Evolutionary conservation across 2,329 filamentous ascomycete species (phyloP).

Genomic region (Pseudogymnoascus sp.): DNA sequence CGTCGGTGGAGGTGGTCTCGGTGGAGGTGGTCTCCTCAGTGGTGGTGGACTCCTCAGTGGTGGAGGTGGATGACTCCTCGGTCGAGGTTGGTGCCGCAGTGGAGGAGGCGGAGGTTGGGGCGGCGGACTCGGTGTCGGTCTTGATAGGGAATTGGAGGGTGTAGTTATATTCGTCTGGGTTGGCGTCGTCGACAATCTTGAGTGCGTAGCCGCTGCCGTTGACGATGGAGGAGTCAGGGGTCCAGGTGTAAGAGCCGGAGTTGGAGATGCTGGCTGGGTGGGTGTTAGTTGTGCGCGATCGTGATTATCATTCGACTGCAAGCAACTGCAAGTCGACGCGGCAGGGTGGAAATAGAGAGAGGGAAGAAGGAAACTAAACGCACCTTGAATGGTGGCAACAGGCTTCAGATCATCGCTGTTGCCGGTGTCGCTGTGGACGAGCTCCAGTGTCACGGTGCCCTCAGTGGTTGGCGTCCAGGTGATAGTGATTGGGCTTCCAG

Average conservation of each 20-base stretch:
- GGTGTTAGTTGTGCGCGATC: conserved; percentile 9
- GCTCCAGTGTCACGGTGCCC: conserved; percentile 16
- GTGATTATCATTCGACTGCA: neutral
- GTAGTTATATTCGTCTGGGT: conserved; percentile 22
- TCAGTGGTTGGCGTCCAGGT: conserved; percentile 16
- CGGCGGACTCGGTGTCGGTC: conserved; percentile 13
- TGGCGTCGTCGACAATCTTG: conserved; percentile 19
- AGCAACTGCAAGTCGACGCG: neutral
- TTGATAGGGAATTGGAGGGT: conserved; percentile 22
- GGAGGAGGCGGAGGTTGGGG: neutral
- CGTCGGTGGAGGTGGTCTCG: neutral
- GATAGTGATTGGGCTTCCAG: conserved; percentile 13
- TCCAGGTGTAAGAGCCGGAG: conserved; percentile 15
- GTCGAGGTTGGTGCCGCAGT: neutral
- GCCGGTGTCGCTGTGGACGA: conserved; percentile 18
- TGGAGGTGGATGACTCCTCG: neutral
- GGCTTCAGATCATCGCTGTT: neutral
- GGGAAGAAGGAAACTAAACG: neutral
- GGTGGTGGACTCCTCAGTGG: neutral
- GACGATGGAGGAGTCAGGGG: conserved; percentile 11
- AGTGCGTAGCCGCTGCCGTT: conserved; percentile 15
- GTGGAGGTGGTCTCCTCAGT: neutral
- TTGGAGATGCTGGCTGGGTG: conserved; percentile 12
- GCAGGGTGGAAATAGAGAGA: conserved; percentile 8
- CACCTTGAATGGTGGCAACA: conserved; percentile 15